These are phyloP conservation scores for Solanum pimpinellifolium DNA, from an alignment of 257 asterid genomes.

Conservation along the genomic window DNA sequence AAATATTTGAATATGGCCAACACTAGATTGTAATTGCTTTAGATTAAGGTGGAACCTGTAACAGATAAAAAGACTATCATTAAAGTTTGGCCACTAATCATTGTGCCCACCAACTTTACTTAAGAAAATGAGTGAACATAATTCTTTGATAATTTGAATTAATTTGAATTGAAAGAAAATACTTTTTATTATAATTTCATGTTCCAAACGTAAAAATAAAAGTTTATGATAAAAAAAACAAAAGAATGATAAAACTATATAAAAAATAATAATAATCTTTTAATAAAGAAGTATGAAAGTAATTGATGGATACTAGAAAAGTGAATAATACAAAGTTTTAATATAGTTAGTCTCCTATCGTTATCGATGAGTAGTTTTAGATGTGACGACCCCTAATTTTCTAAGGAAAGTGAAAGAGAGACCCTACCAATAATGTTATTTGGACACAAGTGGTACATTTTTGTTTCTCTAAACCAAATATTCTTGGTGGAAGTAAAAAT, in stretches of 20 bases:
- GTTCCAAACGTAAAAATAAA: not conserved
- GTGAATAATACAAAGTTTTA: not conserved
- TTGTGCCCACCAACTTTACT: conserved; percentile 6
- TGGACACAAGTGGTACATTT: not conserved
- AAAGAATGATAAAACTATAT: not conserved
- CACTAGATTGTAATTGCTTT: not conserved
- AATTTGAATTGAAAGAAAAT: not conserved
- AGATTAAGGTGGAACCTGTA: not conserved
- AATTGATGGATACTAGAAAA: not conserved
- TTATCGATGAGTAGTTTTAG: not conserved
- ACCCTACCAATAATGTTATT: not conserved
- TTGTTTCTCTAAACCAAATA: not conserved
- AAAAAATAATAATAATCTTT: too few relatives aligned
- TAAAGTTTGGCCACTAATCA: conserved; percentile 1
- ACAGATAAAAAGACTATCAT: not conserved
- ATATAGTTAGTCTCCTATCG: not conserved
- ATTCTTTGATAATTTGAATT: not conserved
- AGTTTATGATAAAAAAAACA: not conserved
- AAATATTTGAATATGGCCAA: not conserved
- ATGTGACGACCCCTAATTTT: not conserved
- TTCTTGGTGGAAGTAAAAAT: not conserved
- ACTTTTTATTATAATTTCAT: not conserved
- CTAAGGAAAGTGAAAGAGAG: not conserved
- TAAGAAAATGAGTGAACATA: not conserved
- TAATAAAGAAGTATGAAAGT: not conserved